Base-by-base conservation (phyloP, 1,284 basidiomycete genomes). In the Moniliophthora roreri region DNA sequence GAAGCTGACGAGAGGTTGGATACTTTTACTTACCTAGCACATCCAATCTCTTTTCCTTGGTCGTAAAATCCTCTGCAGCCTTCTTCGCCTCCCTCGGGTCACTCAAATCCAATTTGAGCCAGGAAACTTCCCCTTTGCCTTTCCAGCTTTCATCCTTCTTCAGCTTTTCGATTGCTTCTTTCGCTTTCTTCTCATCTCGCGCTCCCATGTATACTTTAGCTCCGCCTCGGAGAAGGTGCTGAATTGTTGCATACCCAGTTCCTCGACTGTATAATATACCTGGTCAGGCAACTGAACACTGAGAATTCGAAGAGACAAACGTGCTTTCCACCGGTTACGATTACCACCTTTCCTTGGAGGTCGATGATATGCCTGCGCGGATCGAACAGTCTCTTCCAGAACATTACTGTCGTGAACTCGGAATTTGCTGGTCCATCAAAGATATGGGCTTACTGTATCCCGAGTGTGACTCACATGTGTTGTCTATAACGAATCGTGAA, bases 151-250 rank as follows among this genome's bases (percentile, higher is more conserved):
- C 75, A 21, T 74, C 74, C 6, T 57, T 50, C 37, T 71, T 65
- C 34, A 81, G 60, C 35, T 66, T 58, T 2, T 61, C 63, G 9
- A 80, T 73, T 0, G 77, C 76, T 24, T 58, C 69, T 38, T 57
- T 66, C 4, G 73, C 76, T 51, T 66, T 71, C 2, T 52, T 55
- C 60, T 75, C 74, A 52, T 63, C 71, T n/a, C 75, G 66, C n/a
- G 74, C 67, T 0, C 71, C 74, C 54, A 79, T 67, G 50, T 79
- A 81, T 8, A 80, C 76, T 54, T 73, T 79, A 7, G 76, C 77
- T 15, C 73, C 72, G 24, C 61, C 62, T 7, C 69, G 69, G 0
- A 75, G 76, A 15, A 80, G 71, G 50, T 73, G 69, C 48, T 74
- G 72, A 15, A 77, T 67, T 0, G 74, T 77, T 16, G 68, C 66